phyloP scores from a whole-genome alignment of 495 filamentous ascomycete species.

The Talaromyces thailandensis region DNA sequence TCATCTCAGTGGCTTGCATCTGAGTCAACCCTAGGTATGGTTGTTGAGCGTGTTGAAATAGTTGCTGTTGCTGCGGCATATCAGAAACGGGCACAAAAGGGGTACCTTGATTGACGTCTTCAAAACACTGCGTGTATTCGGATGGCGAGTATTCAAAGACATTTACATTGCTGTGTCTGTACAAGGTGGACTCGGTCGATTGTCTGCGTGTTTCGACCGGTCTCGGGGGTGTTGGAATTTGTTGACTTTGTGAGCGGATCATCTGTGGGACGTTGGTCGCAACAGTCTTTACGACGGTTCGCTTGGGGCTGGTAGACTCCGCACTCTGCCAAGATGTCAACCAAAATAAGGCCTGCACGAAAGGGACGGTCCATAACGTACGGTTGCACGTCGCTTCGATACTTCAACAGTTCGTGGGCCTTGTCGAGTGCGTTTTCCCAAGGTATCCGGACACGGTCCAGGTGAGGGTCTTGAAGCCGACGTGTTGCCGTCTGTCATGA shows the following conservation, averaged over 20 bases:
- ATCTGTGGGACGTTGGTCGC: constrained; percentile 16
- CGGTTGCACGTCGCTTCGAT: constrained; percentile 41
- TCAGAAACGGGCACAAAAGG: constrained; percentile 22
- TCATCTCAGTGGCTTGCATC: constrained; percentile 31
- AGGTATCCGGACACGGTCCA: constrained; percentile 17
- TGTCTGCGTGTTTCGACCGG: constrained; percentile 18
- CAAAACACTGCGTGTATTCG: constrained; percentile 32
- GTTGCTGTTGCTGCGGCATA: constrained; percentile 1
- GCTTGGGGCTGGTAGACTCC: constrained; percentile 18
- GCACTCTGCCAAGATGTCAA: constrained; percentile 43
- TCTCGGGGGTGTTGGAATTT: constrained; percentile 18
- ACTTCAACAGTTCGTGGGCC: constrained; percentile 36
- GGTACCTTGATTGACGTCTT: constrained; percentile 17
- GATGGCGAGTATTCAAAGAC: constrained; percentile 35
- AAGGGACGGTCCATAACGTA: constrained; percentile 20
- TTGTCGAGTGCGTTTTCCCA: constrained; percentile 38
- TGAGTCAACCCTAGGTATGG: constrained; percentile 10
- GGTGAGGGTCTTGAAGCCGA: neutral
- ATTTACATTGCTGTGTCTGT: constrained; percentile 22
- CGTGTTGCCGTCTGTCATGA: constrained; percentile 14
- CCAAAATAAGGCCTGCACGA: constrained; percentile 10
- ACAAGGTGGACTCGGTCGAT: constrained; percentile 22
- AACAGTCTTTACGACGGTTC: neutral
- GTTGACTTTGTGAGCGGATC: constrained; percentile 38
- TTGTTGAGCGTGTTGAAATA: constrained; percentile 11